Percentiles rank a stretch among this genome's conserved stretches.
phyloP scores from a whole-genome alignment of 352 stramenopile genomes.

The Phytophthora fragariaefolia region DNA sequence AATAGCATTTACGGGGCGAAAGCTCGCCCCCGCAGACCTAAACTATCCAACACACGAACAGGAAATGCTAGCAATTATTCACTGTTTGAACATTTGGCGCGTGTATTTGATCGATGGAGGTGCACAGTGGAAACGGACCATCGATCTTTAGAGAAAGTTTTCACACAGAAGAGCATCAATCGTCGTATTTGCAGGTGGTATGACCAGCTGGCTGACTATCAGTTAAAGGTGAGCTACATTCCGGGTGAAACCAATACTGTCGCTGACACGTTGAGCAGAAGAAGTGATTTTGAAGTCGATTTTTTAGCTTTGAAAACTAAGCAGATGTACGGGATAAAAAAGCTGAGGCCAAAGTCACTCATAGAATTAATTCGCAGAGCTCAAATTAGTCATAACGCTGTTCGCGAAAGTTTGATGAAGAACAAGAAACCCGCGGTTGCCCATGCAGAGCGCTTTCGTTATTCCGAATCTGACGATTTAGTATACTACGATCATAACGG shows the following conservation, averaged over 20 bases:
- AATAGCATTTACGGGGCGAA: constrained; percentile 10
- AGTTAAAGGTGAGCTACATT: constrained; percentile 4
- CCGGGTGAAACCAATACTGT: constrained; percentile 16
- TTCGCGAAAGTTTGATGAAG: too few relatives aligned
- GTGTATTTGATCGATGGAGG: constrained; percentile 13
- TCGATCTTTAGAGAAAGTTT: constrained; percentile 10
- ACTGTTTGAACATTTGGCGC: constrained; percentile 15
- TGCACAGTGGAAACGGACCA: constrained; percentile 15
- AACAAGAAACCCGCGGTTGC: background rate
- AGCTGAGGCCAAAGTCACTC: background rate
- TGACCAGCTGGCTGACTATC: constrained; percentile 6
- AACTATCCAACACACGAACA: constrained; percentile 29
- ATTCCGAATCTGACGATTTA: background rate
- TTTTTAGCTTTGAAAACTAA: background rate
- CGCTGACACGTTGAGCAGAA: constrained; percentile 5
- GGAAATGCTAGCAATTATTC: constrained; percentile 22
- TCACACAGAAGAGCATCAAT: constrained; percentile 12
- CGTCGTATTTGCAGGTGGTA: constrained; percentile 12
- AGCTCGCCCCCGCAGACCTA: constrained; percentile 12
- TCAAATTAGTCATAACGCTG: background rate
- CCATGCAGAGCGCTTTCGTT: background rate
- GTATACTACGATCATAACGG: background rate
- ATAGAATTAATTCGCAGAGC: constrained; percentile 1
- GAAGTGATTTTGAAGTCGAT: constrained; percentile 11
- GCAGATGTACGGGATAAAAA: background rate